A percentile compares a stretch with the other conserved stretches of the same genome.
Conservation (phyloP, 306 rosid genomes). For the Prunus mira region DNA sequence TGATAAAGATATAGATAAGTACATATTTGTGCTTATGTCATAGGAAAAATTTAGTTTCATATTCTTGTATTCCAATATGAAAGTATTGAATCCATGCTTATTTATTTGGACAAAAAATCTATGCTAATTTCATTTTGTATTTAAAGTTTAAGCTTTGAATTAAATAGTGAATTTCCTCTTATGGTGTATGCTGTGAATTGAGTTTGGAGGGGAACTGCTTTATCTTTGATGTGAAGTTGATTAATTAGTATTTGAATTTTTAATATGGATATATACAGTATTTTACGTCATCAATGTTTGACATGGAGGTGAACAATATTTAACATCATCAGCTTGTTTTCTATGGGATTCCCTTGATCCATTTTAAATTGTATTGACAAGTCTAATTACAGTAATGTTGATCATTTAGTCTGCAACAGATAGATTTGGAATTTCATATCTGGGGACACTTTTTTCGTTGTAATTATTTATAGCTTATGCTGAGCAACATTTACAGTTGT, state of each 20-base stretch:
- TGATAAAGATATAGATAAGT: not conserved
- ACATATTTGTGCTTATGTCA: not conserved
- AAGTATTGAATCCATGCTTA: not conserved
- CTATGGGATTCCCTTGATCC: not conserved
- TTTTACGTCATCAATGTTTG: not conserved
- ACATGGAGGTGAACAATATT: not conserved
- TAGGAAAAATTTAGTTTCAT: not conserved
- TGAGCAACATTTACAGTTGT: slow-evolving; percentile 3
- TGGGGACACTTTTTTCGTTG: not conserved
- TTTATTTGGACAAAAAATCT: not conserved
- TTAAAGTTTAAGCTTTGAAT: not conserved
- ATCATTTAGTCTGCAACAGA: too few species aligned
- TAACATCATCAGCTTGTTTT: not conserved
- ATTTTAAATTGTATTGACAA: too few species aligned
- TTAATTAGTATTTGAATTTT: too few species aligned
- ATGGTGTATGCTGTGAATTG: not conserved
- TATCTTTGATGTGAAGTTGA: not conserved
- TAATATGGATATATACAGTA: not conserved
- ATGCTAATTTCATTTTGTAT: not conserved
- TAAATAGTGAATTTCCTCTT: not conserved
- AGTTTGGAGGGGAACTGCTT: slow-evolving; percentile 2
- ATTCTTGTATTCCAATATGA: not conserved
- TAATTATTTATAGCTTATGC: slow-evolving; percentile 4
- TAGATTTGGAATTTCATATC: too few species aligned
- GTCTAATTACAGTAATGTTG: too few species aligned